Percentiles rank a stretch among this genome's conserved stretches.
phyloP scores from a whole-genome alignment of 805 yeast genomes.

The Starmerella tilneyi region DNA sequence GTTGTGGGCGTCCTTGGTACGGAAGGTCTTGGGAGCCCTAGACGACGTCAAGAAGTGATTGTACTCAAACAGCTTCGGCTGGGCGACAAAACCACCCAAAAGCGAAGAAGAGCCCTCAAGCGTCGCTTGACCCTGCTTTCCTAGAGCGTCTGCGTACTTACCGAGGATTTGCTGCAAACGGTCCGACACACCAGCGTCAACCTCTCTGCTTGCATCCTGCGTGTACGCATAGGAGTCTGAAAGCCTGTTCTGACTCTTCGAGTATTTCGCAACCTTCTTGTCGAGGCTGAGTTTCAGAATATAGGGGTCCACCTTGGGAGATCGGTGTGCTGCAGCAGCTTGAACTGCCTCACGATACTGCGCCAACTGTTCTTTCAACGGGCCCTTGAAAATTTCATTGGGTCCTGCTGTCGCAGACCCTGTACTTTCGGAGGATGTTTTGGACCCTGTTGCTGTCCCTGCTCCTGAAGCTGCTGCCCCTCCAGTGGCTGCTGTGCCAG shows the following conservation, averaged over 20 bases:
- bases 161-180: slow-evolving; percentile 78
- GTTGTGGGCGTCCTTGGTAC: not conserved
- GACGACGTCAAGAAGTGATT: slow-evolving; percentile 43
- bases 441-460: too few relatives aligned
- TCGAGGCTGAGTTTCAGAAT: slow-evolving; percentile 62
- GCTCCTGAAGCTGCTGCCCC: too few relatives aligned
- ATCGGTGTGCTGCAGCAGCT: slow-evolving; percentile 15
- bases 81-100: slow-evolving; percentile 63
- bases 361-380: slow-evolving; percentile 33
- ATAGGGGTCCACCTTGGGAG: slow-evolving; percentile 53
- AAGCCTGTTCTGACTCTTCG: slow-evolving; percentile 73
- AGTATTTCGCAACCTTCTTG: slow-evolving; percentile 62
- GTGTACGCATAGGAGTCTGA: slow-evolving; percentile 82
- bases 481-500: too few relatives aligned
- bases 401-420: too few relatives aligned
- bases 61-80: slow-evolving; percentile 82
- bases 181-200: slow-evolving; percentile 76
- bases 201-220: slow-evolving; percentile 76
- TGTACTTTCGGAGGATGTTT: too few relatives aligned
- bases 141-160: slow-evolving; percentile 57
- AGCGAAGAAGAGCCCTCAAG: slow-evolving; percentile 51
- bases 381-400: slow-evolving; percentile 25
- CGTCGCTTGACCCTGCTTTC: slow-evolving; percentile 31
- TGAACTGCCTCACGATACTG: slow-evolving; percentile 29
- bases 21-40: slow-evolving; percentile 16